phyloP scores from a whole-genome alignment of 768 basidiomycete genomes.

The Leucocoprinus birnbaumii region DNA sequence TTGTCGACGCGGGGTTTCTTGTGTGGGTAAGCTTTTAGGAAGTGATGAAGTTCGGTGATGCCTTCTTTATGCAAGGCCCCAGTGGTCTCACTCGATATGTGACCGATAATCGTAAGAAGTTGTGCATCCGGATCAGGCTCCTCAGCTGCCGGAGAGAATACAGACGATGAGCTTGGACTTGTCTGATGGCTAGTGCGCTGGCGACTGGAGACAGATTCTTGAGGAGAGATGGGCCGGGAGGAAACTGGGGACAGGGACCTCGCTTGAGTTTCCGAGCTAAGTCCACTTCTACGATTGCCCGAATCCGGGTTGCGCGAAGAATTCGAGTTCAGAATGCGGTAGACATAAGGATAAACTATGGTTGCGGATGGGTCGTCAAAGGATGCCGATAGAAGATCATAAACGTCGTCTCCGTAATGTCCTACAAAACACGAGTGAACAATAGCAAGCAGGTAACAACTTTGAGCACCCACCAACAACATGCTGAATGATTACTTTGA shows the following conservation, averaged over 20 bases:
- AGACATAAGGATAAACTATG: conserved; percentile 94
- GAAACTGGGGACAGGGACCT: conserved; percentile 56
- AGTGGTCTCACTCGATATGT: conserved; percentile 86
- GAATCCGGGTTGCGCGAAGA: conserved; percentile 41
- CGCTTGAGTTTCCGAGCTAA: conserved; percentile 32
- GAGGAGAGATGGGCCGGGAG: conserved; percentile 72
- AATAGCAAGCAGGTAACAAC: not conserved
- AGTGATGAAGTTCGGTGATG: conserved; percentile 92
- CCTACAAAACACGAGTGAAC: conserved; percentile 40
- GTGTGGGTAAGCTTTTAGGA: conserved; percentile 87
- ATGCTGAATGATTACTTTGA: conserved; percentile 98
- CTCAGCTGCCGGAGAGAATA: conserved; percentile 53
- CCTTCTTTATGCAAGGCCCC: conserved; percentile 91
- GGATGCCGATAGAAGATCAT: conserved; percentile 84
- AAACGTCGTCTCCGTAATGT: conserved; percentile 85
- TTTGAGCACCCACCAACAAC: conserved; percentile 81
- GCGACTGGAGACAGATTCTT: conserved; percentile 53
- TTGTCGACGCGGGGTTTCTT: conserved; percentile 82
- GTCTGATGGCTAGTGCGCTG: conserved; percentile 63
- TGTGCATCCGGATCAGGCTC: conserved; percentile 89
- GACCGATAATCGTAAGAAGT: conserved; percentile 76
- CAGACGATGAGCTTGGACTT: conserved; percentile 67
- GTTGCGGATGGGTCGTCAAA: conserved; percentile 98
- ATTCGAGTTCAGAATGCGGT: conserved; percentile 80
- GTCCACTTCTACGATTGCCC: conserved; percentile 29